Base-by-base conservation (phyloP, 768 basidiomycete genomes). In the Lactifluus subvellereus region DNA sequence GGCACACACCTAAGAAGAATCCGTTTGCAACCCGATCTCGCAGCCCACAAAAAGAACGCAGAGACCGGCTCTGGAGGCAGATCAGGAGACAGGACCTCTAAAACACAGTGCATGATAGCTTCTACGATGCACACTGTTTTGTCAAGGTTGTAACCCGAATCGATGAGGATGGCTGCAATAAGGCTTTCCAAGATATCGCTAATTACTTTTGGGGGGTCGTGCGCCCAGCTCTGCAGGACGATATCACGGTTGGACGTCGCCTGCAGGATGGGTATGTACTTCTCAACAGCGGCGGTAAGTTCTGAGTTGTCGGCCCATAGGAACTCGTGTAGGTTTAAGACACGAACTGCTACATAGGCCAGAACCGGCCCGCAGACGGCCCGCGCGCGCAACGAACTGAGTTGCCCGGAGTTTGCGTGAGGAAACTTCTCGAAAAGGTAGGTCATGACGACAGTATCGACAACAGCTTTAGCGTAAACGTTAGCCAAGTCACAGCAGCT, bases 111-210 rank as follows among this genome's bases (percentile, higher is more conserved):
- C 84, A 94, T 87, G 22, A 85, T 74, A 49, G 76, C 66, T 71
- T 87, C 82, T 22, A 86, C 79, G 18, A 92, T 78, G 0, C 76
- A 76, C 16, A 81, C 80, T 4, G 85, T 83, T 62, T 78, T 82
- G 55, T 91, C 89, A 63, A 89, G 85, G 66, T 91, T 75, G 69
- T 87, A 91, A 5, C 80, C 84, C 5, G 84, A 82, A 73, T 96
- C 94, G 48, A 95, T 81, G 33, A 96, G 80, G 20, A 96, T 77
- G 2, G 91, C 92, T 1, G 91, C 94, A 38, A 94, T 76, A 6
- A 95, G 74, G 57, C 91, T 89, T 74, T 96, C 94, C 57, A 95
- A 79, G 4, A 92, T 82, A 70, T 96, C 94, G 60, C 89, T 87
- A 37, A 93, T 74, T 6, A 83, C 86, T 73, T 96, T 96, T 0